Base-by-base conservation (phyloP, 352 stramenopile species). In the Pythium rishiriense region DNA sequence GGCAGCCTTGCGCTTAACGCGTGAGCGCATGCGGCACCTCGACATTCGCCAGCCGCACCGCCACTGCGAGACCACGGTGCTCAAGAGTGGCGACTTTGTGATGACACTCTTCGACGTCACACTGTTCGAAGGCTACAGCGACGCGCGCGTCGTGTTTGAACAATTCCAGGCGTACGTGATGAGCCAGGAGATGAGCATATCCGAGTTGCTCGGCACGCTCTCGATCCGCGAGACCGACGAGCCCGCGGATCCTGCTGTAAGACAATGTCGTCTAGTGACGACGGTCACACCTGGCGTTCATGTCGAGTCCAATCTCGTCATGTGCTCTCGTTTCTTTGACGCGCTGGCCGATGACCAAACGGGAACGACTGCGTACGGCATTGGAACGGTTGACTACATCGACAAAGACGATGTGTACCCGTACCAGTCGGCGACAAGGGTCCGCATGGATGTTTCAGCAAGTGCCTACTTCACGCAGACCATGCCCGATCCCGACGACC, bases 211-310 rank as follows among this genome's bases (percentile, higher is more conserved):
- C 25, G 62, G 62, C 41, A 49, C 58, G 8, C 19, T 64, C 10
- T 39, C 62, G 25, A 64, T 69, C 22, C 53, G 54, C 4, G 54
- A 64, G 39, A 55, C 24, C 6, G 62, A 69, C 29, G 62, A 64
- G 19, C 26, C 22, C 22, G 47, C 15, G 8, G 54, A 59, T 15
- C 21, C 35, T 0, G 33, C 45, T 11, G 39, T 53, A 11, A 25
- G 28, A 1, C 62, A 69, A 25, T 43, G 24, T 21, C 53, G 55
- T 3, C 19, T 69, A 9, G 17, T 64, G 14, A 43, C 35, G 22
- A 57, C 29, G 3, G 33, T 65, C 29, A 22, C 9, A 0, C 12
- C 19, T 11, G 63, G 42, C 3, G 26, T 60, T 12, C 47, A 66
- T 2, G 19, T 69, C n/a, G 62, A 69, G 55, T 55, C 54, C 19